Evolutionary conservation across 176 grass and related monocot species (phyloP), one percentile per base, ranked within the genome.

Genomic region (Hyparrhenia diplandra): DNA sequence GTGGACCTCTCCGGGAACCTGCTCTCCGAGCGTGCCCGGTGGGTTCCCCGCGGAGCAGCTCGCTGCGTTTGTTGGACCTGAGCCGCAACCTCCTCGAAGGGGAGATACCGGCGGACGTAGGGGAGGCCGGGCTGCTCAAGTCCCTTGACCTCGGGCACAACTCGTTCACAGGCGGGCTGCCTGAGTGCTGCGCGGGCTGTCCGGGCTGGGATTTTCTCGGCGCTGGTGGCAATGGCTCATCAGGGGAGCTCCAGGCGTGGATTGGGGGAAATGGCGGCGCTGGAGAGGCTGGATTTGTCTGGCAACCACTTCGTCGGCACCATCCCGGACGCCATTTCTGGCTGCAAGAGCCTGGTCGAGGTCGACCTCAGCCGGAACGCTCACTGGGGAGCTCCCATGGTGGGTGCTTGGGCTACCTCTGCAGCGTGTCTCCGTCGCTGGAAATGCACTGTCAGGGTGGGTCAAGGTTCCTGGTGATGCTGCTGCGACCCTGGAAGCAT

Each of bases 1-100:
- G 88, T 97, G 59, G 94, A 97, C 79, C 89, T 97, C 72, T 97
- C 94, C 67, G 61, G 74, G 29, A 97, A 97, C 78, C 64, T 43
- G 73, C 62, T 97, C 18, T 79, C 67, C 7, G 4, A 67, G 18
- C 31, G 73, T 97, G 23, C 88, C 94, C 20, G 69, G 47, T 3
- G 90, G 94, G n/a, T 91, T 91, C n/a, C 68, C 83, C 87, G 65
- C 28, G 27, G 24, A 87, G 83, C 16, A 78, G 83, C 49, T 82
- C 80, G 79, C 23, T 97, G 71, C 83, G 88, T 12, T 30, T 76
- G 36, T 21, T 93, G 61, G 74, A 84, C 71, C 79, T 97, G 30
- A 82, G 86, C 65, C 77, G 49, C 43, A 97, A 97, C 64, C 76
- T 36, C 20, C 82, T 97, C 39, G 85, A 82, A 24, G 94, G 94